These are phyloP conservation scores for Dicorynia guianensis DNA, from an alignment of 306 rosid genomes.

Conservation along the genomic window DNA sequence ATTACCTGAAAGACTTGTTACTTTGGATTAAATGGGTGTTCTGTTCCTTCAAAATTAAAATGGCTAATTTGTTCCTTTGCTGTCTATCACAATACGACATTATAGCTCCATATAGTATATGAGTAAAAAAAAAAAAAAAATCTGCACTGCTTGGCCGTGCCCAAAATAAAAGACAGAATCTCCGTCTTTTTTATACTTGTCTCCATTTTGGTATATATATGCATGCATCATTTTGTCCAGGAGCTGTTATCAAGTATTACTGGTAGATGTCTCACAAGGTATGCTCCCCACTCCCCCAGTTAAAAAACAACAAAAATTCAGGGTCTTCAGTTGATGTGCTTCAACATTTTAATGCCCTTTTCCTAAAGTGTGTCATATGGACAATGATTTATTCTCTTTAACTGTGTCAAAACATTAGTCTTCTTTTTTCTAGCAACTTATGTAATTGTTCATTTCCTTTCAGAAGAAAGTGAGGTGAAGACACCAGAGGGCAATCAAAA, in stretches of 20 bases:
- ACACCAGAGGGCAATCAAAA: conserved; percentile 50
- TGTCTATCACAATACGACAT: background rate
- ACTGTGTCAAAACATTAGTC: conserved; percentile 1
- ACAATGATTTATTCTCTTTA: background rate
- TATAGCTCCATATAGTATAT: conserved; percentile 18
- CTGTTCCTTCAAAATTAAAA: background rate
- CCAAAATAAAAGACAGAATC: background rate
- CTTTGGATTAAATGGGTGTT: background rate
- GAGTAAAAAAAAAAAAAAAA: background rate
- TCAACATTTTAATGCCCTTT: conserved; percentile 8
- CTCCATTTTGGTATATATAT: background rate
- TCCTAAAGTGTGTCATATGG: conserved; percentile 14
- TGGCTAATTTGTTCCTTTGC: background rate
- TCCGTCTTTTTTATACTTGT: background rate
- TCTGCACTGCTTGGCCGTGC: no score
- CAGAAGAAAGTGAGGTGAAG: conserved; percentile 65
- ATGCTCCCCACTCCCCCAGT: background rate
- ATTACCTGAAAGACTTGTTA: background rate
- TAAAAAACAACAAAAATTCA: background rate
- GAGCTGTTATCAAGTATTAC: background rate
- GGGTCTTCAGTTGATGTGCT: background rate
- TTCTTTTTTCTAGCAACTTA: conserved; percentile 22
- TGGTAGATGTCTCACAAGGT: background rate
- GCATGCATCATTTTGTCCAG: conserved; percentile 26
- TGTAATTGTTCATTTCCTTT: conserved; percentile 38